Percentiles rank a stretch among this genome's conserved stretches.
Evolutionary conservation across 345 rosid genomes (phyloP).

Genomic region (Geranium brycei): DNA sequence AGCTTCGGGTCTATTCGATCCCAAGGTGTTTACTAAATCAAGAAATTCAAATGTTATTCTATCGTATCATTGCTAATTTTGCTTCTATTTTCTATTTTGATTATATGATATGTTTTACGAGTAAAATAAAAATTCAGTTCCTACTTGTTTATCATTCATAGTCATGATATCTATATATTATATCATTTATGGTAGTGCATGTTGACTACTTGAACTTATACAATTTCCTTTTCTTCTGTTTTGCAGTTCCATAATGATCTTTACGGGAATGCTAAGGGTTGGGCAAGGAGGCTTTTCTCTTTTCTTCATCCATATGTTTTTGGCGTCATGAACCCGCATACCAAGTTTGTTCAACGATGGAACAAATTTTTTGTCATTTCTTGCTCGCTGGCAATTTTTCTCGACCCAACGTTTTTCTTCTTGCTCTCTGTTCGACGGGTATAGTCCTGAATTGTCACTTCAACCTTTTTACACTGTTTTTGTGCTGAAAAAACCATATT

Average conservation of each 20-base stretch:
- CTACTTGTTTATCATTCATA: no score
- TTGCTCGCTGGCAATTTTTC: conserved; percentile 59
- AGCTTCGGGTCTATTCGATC: conserved; percentile 40
- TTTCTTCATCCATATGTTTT: conserved; percentile 27
- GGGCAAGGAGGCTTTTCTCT: conserved; percentile 46
- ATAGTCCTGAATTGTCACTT: conserved; percentile 1
- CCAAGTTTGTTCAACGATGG: conserved; percentile 50
- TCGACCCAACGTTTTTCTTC: conserved; percentile 82
- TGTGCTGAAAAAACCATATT: no score
- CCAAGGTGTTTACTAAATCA: conserved; percentile 25
- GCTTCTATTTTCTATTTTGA: background rate
- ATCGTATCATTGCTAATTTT: background rate
- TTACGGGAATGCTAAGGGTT: conserved; percentile 75
- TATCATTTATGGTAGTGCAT: no score
- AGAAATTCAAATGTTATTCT: background rate
- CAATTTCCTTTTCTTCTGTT: background rate
- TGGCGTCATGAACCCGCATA: conserved; percentile 77
- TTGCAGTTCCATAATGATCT: conserved; percentile 55
- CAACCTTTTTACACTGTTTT: no score
- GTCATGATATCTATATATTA: no score
- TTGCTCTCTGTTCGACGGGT: conserved; percentile 42
- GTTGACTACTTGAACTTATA: no score
- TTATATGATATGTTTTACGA: background rate
- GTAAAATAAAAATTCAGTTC: background rate
- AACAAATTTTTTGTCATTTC: conserved; percentile 55